Conservation (phyloP, 2,329 filamentous ascomycete species). For the Fusarium oligoseptatum region DNA sequence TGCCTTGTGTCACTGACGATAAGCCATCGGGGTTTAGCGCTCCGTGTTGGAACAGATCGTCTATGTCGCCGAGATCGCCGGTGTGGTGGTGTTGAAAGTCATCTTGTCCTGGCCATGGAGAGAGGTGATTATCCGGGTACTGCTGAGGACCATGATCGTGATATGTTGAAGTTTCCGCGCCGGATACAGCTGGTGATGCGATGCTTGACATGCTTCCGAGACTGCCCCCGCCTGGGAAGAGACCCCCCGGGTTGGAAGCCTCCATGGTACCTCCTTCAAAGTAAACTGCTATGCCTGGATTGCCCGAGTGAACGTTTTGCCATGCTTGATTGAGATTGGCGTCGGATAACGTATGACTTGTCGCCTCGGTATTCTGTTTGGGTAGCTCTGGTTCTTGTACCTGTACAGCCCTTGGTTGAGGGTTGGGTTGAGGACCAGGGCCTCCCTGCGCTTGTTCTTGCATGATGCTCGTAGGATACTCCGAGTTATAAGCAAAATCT, state of each 20-base stretch:
- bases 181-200: slow-evolving; percentile 31
- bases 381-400: neutral
- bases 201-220: slow-evolving; percentile 30
- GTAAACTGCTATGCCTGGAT: slow-evolving; percentile 23
- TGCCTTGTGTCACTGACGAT: neutral
- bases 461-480: slow-evolving; percentile 21
- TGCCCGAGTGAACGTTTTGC: slow-evolving; percentile 17
- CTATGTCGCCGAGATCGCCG: slow-evolving; percentile 7
- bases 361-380: neutral
- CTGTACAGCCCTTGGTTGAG: neutral
- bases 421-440: neutral
- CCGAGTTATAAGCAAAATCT: slow-evolving; percentile 2
- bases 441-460: neutral
- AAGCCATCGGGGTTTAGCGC: neutral
- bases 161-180: slow-evolving; percentile 2
- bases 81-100: slow-evolving; percentile 13
- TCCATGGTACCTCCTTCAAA: slow-evolving; percentile 25
- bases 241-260: neutral
- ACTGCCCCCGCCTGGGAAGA: slow-evolving; percentile 23
- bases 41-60: slow-evolving; percentile 15
- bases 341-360: neutral
- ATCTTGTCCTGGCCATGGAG: slow-evolving; percentile 24
- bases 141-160: slow-evolving; percentile 3
- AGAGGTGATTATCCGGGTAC: neutral
- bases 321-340: slow-evolving; percentile 11